Base-by-base conservation (phyloP, 2,329 filamentous ascomycete genomes). In the Sphaceloma murrayae region DNA sequence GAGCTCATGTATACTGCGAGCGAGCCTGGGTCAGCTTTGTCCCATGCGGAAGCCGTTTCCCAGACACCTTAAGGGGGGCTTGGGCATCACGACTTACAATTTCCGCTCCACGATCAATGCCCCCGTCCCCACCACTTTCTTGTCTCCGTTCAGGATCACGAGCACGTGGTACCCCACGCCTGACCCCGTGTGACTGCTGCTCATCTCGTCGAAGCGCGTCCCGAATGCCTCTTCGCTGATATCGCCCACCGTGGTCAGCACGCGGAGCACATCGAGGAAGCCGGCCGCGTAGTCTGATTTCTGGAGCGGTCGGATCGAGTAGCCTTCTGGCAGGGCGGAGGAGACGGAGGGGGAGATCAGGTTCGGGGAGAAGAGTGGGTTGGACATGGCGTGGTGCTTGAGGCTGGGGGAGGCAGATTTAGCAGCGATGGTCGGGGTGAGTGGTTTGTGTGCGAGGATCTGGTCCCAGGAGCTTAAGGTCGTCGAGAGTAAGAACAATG, bases 81-180 rank as follows among this genome's bases (percentile, higher is more conserved):
- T 34, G 11, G 17, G 22, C 27, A 22, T n/a, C n/a, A 22, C 19
- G 40, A 70, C 79, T 60, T 69, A 86, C 82, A 91, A 91, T 67
- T 96, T 96, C 66, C 82, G 77, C 77, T 98, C 91, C 38, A 94
- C 85, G 53, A 96, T 76, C 64, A 96, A 67, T 26, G 83, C 83
- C 2, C 91, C 91, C 0, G 87, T 94, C 18, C 85, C 89, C n/a
- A 96, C 91, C 40, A 96, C 77, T 51, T 72, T 72, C 34, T 66
- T 66, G 43, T 74, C 68, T 16, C 73, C 77, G 60, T 96, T 84
- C 58, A 86, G 80, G 43, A 96, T 82, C 49, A 89, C 84, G 22
- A 96, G 70, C 47, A 94, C 72, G 63, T 85, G 94, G 70, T 96
- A 95, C 49, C 79, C 78, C 50, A 81, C 82, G 56, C 82, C 78